These are phyloP conservation scores for Erigeron canadensis DNA, from an alignment of 129 eudicot genomes.

Conservation along the genomic window DNA sequence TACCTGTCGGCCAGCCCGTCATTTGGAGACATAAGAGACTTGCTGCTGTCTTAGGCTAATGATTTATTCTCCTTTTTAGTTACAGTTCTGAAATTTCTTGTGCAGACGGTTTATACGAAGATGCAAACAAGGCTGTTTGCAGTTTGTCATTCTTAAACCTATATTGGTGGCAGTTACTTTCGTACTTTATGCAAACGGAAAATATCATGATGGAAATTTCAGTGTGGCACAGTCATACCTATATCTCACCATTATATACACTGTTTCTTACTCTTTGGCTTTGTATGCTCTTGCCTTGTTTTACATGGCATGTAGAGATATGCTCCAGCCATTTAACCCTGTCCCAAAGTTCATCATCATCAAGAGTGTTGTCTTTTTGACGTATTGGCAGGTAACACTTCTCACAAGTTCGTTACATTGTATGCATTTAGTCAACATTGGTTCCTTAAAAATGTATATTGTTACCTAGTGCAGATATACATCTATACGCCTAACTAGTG, in stretches of 20 bases:
- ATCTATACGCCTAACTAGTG: no score
- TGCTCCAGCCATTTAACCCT: conserved; percentile 89
- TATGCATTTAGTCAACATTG: conserved; percentile 12
- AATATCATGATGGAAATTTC: conserved; percentile 85
- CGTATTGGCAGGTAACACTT: conserved; percentile 88
- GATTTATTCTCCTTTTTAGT: background rate
- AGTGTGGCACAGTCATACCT: conserved; percentile 69
- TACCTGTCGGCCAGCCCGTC: background rate
- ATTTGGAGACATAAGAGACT: background rate
- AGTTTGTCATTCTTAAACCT: conserved; percentile 93
- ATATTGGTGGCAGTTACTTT: conserved; percentile 66
- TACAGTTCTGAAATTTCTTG: conserved; percentile 25
- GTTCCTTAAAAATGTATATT: background rate
- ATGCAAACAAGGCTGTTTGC: conserved; percentile 95
- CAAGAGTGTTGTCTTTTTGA: conserved; percentile 83
- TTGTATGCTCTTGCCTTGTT: conserved; percentile 80
- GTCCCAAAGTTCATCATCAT: conserved; percentile 87
- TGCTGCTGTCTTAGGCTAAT: background rate
- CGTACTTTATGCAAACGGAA: conserved; percentile 76
- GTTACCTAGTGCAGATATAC: no score
- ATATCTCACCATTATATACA: conserved; percentile 82
- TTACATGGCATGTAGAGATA: conserved; percentile 86
- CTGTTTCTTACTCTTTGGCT: conserved; percentile 75
- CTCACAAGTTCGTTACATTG: conserved; percentile 6
- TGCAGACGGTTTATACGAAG: conserved; percentile 93